These are phyloP conservation scores for Selaginella tamariscina DNA, from an alignment of 75 land plant species.

Conservation along the genomic window DNA sequence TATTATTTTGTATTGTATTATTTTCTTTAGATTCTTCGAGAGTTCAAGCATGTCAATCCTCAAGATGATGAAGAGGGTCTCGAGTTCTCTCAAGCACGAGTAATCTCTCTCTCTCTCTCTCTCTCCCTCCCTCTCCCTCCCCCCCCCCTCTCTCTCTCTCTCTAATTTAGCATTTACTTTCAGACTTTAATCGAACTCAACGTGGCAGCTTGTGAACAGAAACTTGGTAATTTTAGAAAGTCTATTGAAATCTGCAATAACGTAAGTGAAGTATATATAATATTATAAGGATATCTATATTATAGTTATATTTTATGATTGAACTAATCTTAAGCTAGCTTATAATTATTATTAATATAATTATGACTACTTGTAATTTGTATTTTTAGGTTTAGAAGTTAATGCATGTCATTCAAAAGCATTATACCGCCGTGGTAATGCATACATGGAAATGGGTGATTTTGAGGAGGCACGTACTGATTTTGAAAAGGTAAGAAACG, in stretches of 20 bases:
- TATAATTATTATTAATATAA: no score
- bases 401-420: slow-evolving; percentile 76
- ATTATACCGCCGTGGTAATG: slow-evolving; percentile 82
- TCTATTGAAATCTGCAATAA: slow-evolving; percentile 84
- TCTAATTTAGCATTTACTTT: no score
- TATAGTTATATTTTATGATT: no score
- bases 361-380: no score
- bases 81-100: slow-evolving; percentile 47
- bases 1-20: no score
- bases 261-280: no score
- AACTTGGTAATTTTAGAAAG: slow-evolving; percentile 62
- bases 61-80: slow-evolving; percentile 85
- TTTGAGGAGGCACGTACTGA: slow-evolving; percentile 87
- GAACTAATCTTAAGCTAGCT: no score
- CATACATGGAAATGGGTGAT: slow-evolving; percentile 66
- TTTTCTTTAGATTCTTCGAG: slow-evolving; percentile 60
- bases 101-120: no score
- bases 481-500: slow-evolving; percentile 65
- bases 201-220: slow-evolving; percentile 87
- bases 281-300: no score
- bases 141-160: no score
- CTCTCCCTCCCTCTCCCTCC: no score
- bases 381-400: no score
- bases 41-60: slow-evolving; percentile 93
- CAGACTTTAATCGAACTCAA: slow-evolving; percentile 75